Conservation (phyloP, 2,329 filamentous ascomycete genomes). For the Aspergillus pseudonomiae region DNA sequence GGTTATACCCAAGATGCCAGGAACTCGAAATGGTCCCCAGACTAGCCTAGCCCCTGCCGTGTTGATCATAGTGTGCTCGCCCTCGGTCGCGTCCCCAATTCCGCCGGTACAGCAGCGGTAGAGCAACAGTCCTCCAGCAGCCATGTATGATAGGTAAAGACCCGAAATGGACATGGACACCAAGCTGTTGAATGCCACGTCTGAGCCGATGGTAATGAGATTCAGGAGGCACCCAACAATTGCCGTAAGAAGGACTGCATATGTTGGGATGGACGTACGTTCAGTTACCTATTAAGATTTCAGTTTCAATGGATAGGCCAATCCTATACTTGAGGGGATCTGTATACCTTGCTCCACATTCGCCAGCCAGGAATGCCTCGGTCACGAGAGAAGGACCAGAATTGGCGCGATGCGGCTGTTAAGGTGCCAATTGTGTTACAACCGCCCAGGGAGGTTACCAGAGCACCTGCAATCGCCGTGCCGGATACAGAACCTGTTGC, state of each 20-base stretch:
- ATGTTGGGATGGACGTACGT: conserved; percentile 29
- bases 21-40: conserved; percentile 34
- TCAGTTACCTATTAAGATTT: conserved; percentile 22
- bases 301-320: neutral
- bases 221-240: conserved; percentile 32
- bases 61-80: conserved; percentile 26
- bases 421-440: conserved; percentile 38
- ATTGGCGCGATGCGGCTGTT: conserved; percentile 50
- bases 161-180: conserved; percentile 37
- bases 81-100: conserved; percentile 19
- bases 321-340: neutral
- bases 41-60: conserved; percentile 30
- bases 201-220: conserved; percentile 38
- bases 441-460: conserved; percentile 34
- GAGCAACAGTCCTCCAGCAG: conserved; percentile 30
- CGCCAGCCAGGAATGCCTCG: conserved; percentile 32
- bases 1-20: conserved; percentile 39
- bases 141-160: conserved; percentile 35
- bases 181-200: conserved; percentile 37
- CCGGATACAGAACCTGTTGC: conserved; percentile 32
- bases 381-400: conserved; percentile 34
- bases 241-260: conserved; percentile 30
- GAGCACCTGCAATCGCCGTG: conserved; percentile 27
- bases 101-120: conserved; percentile 29
- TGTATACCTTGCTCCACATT: conserved; percentile 30